Base-by-base conservation (phyloP, 2,329 filamentous ascomycete genomes). In the Beauveria sp. region DNA sequence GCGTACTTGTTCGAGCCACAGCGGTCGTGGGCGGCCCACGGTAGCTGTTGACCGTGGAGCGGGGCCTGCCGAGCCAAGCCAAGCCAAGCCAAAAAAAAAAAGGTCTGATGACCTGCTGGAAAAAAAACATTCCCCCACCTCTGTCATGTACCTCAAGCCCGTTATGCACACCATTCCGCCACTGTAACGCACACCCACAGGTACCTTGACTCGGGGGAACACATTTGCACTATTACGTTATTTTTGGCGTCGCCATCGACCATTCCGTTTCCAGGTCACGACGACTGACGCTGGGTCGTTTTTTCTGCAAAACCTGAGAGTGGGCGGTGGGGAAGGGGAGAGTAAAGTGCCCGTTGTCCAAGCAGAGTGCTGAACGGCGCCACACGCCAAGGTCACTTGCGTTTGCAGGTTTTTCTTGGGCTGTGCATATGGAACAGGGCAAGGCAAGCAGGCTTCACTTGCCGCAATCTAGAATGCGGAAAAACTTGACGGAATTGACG, bases 21-120 rank as follows among this genome's bases (percentile, higher is more conserved):
- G n/a, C 26, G 46, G 37, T 43, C 48, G 48, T 60, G 58, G 58
- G 50, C 28, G 58, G 30, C 41, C 50, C 50, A 34, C 28, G 40
- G 51, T 60, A 60, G 58, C 58, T 60, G 43, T 54, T 47, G 48
- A 43, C 18, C n/a, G 14, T 47, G 26, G 20, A n/a, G 57, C 57
- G 50, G 50, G 54, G 57, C 41, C 41, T 48, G 50, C 57, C 50
- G 50, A 60, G 40, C 20, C 40, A 43, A 22, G 50, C 41, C 41
- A 20, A 20, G n/a, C n/a, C n/a, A n/a, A n/a, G n/a, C n/a, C n/a
- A 43, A 43, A 43, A 43, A 43, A 24, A 53, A 53, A 34, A 16
- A 37, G 26, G 24, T 52, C 56, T 59, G 47, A 8, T 53, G 34
- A 52, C 47, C 26, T 43, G 30, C 46, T 58, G 34, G 26, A 43